Base-by-base conservation (phyloP, 2,329 filamentous ascomycete species). In the Delphinella strobiligena region DNA sequence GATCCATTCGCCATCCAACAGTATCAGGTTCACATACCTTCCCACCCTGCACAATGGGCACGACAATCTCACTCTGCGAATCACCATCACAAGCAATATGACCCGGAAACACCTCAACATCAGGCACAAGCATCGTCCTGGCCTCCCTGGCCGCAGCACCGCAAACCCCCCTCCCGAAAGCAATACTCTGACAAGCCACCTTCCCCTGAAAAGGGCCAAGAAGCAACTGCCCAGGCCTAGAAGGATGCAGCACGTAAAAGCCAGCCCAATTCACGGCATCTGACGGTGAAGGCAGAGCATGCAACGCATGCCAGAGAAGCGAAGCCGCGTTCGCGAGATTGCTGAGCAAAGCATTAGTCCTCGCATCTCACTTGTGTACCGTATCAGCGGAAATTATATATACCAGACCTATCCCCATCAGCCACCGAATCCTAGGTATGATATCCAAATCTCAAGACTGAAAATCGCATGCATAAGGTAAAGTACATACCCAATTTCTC, bases 161-260 rank as follows among this genome's bases (percentile, higher is more conserved):
- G 56, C 84, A 89, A 4, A 91, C 84, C 19, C 84, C 84, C 31
- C 72, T 70, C 7, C 78, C 76, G 46, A 87, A 82, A 4, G 66
- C 61, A 51, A 91, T 89, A 12, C 71, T 79, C 58, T 91, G 83
- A 54, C 84, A 91, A 7, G 84, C 84, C 35, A 70, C 68, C 53
- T 86, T 82, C 47, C 83, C 83, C 49, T 86, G 80, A 59, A 89
- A 89, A 1, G 83, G 83, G 0, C 81, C 83, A 1, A 89, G 74
- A 48, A 88, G 80, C 34, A 89, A 71, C 51, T 3, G 54, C 45
- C 1, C 43, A n/a, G 30, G 30, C 5, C 10, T 12, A 8, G 30
- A 32, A 4, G 67, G 63, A 54, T 85, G 75, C 32, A 79, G 61
- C 11, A 79, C 75, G 63, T 87, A 87, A 65, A 87, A 89, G 17